phyloP scores from a whole-genome alignment of 192 early-diverging fungal species.

The Dispira simplex region DNA sequence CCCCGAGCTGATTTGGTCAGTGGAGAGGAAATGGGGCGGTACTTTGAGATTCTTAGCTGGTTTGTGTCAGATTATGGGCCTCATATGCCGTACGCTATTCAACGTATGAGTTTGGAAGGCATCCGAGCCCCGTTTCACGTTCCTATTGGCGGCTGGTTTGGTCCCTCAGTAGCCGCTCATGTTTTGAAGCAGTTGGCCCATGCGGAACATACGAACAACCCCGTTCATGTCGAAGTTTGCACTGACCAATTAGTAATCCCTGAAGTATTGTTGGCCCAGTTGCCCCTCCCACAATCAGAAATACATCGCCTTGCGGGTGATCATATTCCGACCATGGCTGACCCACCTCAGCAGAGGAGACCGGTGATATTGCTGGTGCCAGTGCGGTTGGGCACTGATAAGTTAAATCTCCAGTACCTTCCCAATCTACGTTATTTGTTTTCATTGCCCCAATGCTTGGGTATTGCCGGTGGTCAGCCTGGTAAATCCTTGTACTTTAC shows the following conservation, averaged over 20 bases:
- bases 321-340: conserved; percentile 16
- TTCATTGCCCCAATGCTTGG: conserved; percentile 30
- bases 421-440: conserved; percentile 29
- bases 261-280: conserved; percentile 24
- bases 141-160: conserved; percentile 33
- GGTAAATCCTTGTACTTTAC: conserved; percentile 31
- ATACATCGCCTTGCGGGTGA: conserved; percentile 14
- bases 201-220: conserved; percentile 21
- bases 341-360: neutral
- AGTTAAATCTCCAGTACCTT: conserved; percentile 24
- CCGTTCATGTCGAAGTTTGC: conserved; percentile 26
- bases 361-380: conserved; percentile 22
- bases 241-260: conserved; percentile 31
- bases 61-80: conserved; percentile 24
- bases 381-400: conserved; percentile 29
- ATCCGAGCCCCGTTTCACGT: conserved; percentile 23
- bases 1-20: conserved; percentile 11
- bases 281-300: neutral
- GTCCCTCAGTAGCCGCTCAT: conserved; percentile 30
- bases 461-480: conserved; percentile 29
- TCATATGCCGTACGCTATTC: conserved; percentile 28
- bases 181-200: conserved; percentile 29
- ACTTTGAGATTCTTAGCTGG: conserved; percentile 22
- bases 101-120: conserved; percentile 29
- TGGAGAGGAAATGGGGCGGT: neutral